Evolutionary conservation across 306 rosid genomes (phyloP), one percentile per base, ranked within the genome.

Genomic region (Cucurbita argyrosperma): DNA sequence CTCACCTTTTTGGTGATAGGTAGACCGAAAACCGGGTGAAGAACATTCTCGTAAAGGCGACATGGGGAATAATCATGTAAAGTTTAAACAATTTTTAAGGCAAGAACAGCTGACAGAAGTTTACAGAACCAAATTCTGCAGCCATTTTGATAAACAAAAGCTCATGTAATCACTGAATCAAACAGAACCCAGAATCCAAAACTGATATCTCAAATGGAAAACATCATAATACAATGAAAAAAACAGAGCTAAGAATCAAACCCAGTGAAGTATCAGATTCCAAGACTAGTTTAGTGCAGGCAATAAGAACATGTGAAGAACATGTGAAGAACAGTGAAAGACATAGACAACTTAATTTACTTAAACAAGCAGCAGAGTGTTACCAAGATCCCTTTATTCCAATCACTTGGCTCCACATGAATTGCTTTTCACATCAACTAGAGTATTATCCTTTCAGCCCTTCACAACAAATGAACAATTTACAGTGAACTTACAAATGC

Each of bases 381-480:
- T 60, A 72, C 64, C 76, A 66, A 55, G 59, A 67, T 57, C 66
- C 54, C 50, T 66, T 66, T 66, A 76, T 54, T 42, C 66, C 54
- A 53, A 76, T 55, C 79, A 62, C 76, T 38, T 68, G 79, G 64
- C 52, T 77, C 47, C 80, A 38, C 80, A 60, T 50, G 71, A 59
- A 74, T 60, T 60, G 39, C 42, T 13, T 42, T 59, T 69, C 53
- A 45, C 70, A 39, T 49, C 52, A 70, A 23, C 59, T 6, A 49
- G 59, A 47, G 19, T 52, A 43, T 71, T 37, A 62, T 71, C 84
- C 59, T 86, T 62, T 26, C 71, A 81, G 71, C 81, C 65, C 55
- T 72, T 49, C 72, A 76, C 83, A 77, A 57, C 87, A 80, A 72
- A 72, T 62, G 71, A 80, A 79, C 71, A 76, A 63, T 80, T 80